These are phyloP conservation scores for Scleromitrula shiraiana DNA, from an alignment of 2,329 filamentous ascomycete species.

Conservation along the genomic window DNA sequence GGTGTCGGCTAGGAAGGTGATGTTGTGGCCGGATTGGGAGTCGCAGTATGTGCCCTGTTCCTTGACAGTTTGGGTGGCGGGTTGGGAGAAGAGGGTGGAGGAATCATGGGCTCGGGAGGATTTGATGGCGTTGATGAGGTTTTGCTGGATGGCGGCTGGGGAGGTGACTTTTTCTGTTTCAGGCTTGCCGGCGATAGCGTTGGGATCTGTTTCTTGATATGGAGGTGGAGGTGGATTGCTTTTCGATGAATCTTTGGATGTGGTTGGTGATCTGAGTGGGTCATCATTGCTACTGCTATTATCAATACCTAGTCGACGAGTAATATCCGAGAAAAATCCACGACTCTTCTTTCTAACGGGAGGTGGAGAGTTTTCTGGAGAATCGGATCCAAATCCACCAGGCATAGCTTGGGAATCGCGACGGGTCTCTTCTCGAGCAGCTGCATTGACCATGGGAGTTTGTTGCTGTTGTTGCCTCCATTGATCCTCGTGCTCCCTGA, in stretches of 20 bases:
- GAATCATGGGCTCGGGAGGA: slow-evolving; percentile 72
- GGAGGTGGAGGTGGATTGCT: slow-evolving; percentile 23
- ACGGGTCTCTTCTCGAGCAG: slow-evolving; percentile 28
- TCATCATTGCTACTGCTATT: slow-evolving; percentile 29
- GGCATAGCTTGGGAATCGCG: slow-evolving; percentile 51
- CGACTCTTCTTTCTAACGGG: slow-evolving; percentile 34
- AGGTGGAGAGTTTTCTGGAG: slow-evolving; percentile 44
- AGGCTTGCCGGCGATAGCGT: slow-evolving; percentile 8
- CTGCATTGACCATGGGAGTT: slow-evolving; percentile 7
- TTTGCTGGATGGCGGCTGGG: slow-evolving; percentile 55
- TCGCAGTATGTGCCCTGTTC: slow-evolving; percentile 87
- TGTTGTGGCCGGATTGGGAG: slow-evolving; percentile 62
- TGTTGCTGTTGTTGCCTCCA: slow-evolving; percentile 30
- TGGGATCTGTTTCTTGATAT: slow-evolving; percentile 19
- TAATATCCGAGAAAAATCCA: slow-evolving; percentile 59
- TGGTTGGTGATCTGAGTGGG: neutral
- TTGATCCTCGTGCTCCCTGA: slow-evolving; percentile 50
- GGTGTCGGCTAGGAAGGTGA: slow-evolving; percentile 61
- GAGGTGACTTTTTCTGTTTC: slow-evolving; percentile 43
- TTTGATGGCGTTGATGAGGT: slow-evolving; percentile 69
- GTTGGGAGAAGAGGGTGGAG: slow-evolving; percentile 62
- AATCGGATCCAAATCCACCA: slow-evolving; percentile 59
- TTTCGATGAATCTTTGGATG: slow-evolving; percentile 2
- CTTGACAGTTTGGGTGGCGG: slow-evolving; percentile 63
- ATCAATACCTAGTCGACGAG: slow-evolving; percentile 61